Evolutionary conservation across 108 stramenopile genomes (phyloP), one percentile per base, ranked within the genome.

Genomic region (Skeletonema marinoi): DNA sequence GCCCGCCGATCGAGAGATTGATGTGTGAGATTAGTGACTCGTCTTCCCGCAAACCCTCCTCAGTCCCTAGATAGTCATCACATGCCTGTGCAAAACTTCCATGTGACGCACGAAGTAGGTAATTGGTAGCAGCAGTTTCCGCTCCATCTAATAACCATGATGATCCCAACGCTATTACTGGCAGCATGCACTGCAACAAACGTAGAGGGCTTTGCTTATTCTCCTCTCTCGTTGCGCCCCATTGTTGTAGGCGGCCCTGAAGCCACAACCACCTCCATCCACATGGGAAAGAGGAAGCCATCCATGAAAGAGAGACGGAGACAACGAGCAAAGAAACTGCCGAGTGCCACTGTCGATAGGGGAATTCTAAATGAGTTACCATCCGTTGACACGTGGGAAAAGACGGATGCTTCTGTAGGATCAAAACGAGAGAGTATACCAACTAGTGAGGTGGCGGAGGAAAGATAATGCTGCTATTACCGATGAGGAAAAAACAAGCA

Each of bases 221-320:
- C 54, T 25, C n/a, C 54, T 25, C 10, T 56, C 6, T 56, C 19
- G 19, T 8, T 56, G 25, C 54, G 21, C 0, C 54, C 19, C 4
- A 25, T 25, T 25, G 54, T 25, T 10, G 21, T 8, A 46, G 11
- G 16, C 44, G 5, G 44, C 25, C 25, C 54, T 56, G 54, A 25
- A 17, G n/a, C 48, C 5, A 60, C 70, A 2, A 46, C 14, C 58
- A 65, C 80, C 32, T 46, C 80, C 3, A 61, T 70, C 13, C 70
- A 71, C 68, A 70, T 70, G 68, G 73, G 60, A 33, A 76, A 75
- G 62, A 75, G 60, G 61, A 70, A 50, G 8, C 74, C 56, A 33
- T 70, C 80, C 21, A 81, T 81, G 80, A 42, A 33, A 48, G 80
- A 81, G 69, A 64, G 75, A 65, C 80, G 74, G 9, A 81, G 65